phyloP scores from a whole-genome alignment of 176 grass and related monocot species.

The Echinochloa phyllopogon region DNA sequence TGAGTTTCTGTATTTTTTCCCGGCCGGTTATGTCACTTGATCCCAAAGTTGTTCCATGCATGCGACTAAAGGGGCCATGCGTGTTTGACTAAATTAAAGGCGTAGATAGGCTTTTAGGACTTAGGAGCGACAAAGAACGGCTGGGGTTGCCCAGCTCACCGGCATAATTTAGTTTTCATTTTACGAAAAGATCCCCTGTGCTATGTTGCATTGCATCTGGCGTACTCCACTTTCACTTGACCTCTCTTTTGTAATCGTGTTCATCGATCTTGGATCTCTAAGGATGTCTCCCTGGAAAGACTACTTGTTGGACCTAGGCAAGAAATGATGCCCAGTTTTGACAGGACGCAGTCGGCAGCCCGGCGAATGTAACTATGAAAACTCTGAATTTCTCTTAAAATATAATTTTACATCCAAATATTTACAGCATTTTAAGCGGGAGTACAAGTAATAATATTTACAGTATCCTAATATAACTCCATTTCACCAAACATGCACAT shows the following conservation, averaged over 20 bases:
- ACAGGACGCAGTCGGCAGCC: background rate
- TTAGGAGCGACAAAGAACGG: slow-evolving; percentile 31
- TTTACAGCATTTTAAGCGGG: no score
- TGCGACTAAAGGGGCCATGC: background rate
- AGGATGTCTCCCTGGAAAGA: background rate
- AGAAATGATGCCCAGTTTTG: background rate
- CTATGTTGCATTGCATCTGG: background rate
- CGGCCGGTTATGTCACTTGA: background rate
- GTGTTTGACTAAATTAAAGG: background rate
- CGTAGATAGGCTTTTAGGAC: no score
- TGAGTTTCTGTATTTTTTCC: background rate
- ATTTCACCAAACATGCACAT: no score
- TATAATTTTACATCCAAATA: background rate
- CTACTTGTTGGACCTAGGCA: no score
- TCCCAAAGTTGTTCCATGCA: background rate
- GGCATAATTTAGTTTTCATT: background rate
- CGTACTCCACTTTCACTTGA: background rate
- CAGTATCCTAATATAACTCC: no score
- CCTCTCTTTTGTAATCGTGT: slow-evolving; percentile 12
- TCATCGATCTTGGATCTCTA: background rate
- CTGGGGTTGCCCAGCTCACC: slow-evolving; percentile 7
- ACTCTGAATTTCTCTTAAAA: no score
- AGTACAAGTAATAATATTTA: no score
- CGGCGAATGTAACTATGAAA: background rate
- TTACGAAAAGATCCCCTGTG: background rate